Evolutionary conservation across 1,284 basidiomycete genomes (phyloP), one percentile per base, ranked within the genome.

Genomic region (Psilocybe mexicana): DNA sequence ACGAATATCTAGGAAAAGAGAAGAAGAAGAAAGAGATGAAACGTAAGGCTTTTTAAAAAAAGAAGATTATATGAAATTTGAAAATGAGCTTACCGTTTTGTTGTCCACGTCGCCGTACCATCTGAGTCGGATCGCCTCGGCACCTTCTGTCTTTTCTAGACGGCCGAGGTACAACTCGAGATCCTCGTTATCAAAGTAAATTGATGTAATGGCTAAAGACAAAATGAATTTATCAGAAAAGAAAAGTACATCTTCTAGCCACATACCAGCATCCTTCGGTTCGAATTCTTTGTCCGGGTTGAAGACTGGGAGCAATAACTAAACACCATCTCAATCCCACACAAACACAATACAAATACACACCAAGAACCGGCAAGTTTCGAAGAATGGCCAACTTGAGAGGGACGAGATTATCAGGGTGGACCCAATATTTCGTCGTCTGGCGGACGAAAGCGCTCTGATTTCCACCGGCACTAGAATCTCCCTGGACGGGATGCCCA

Each of bases 391-490:
- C 93, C 54, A 99, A 77, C 76, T 99, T 99, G 61, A 99, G 82
- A n/a, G 94, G 90, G 25, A 99, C 92, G 59, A 98, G 86, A 74
- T 98, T 93, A 73, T 97, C 95, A 7, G 90, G 91, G 71, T 97
- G 95, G 0, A 96, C 96, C 96, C 96, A 99, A 73, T 99, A 99
- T 74, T 99, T 99, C 14, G 96, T 99, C 38, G 96, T 99, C 74
- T 97, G 95, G 51, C 96, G 80, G 8, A 98, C 94, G 68, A 99
- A 99, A 0, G 96, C 97, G 67, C 93, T 96, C 77, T 99, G 96
- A 63, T 78, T 92, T 1, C 96, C 96, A 52, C 96, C 96, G 1
- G 96, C 96, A 65, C 90, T 90, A 6, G 94, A 86, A 71, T 99
- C 97, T 18, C 96, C 96, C 61, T 92, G 85, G 1, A 96, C 88